Evolutionary conservation across 1,284 basidiomycete genomes (phyloP).

Genomic region (Apiotrichum siamense): DNA sequence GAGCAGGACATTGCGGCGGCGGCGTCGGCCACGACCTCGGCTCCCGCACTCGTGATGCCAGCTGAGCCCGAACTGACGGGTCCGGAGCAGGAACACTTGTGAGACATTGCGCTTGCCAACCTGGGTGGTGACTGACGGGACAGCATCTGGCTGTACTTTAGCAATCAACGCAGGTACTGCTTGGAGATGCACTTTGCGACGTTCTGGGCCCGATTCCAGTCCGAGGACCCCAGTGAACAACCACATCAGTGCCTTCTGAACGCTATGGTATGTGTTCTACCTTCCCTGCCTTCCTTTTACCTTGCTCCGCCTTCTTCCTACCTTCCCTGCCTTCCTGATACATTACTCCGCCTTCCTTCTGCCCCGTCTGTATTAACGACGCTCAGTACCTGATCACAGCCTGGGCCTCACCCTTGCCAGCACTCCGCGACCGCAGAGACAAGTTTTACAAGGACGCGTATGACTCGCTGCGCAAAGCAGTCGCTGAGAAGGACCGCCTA

Average conservation of each 20-base stretch:
- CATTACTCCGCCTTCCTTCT: too few relatives aligned
- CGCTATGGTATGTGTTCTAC: constrained; percentile 15
- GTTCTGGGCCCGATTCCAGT: constrained; percentile 12
- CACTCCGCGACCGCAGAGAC: constrained; percentile 3
- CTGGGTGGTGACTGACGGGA: not conserved
- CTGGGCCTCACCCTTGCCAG: constrained; percentile 8
- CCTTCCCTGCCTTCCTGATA: too few relatives aligned
- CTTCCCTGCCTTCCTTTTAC: too few relatives aligned
- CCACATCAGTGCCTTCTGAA: constrained; percentile 22
- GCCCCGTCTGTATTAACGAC: not conserved
- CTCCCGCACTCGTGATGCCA: too few relatives aligned
- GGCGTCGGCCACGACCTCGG: not conserved
- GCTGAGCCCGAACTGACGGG: not conserved
- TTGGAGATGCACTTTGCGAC: constrained; percentile 20
- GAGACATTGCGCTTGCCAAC: not conserved
- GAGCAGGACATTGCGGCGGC: constrained; percentile 1
- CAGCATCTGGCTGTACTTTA: constrained; percentile 22
- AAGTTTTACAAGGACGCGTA: constrained; percentile 9
- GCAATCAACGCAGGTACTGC: constrained; percentile 17
- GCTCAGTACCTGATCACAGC: constrained; percentile 13
- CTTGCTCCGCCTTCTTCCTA: too few relatives aligned
- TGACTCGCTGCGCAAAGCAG: not conserved
- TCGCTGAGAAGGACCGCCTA: constrained; percentile 1
- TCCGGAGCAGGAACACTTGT: constrained; percentile 12
- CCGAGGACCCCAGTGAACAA: constrained; percentile 7